phyloP scores from a whole-genome alignment of 305 asterid species.

The Vinca major region DNA sequence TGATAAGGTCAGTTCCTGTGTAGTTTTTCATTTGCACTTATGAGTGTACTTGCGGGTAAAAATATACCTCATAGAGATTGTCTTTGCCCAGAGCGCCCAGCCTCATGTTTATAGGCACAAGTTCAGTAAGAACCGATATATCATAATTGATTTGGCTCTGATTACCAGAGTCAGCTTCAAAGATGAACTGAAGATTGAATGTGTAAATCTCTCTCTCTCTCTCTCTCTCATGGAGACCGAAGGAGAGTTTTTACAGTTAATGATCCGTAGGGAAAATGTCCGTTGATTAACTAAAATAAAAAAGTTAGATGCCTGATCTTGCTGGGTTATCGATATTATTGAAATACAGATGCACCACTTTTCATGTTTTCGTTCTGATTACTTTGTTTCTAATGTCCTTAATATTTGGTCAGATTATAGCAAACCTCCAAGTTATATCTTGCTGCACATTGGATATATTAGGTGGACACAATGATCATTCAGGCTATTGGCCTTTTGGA shows the following conservation, averaged over 20 bases:
- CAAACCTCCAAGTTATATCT: not conserved
- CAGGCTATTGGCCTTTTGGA: constrained; percentile 93
- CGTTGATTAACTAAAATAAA: not conserved
- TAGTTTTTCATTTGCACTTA: not conserved
- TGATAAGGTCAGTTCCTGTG: constrained; percentile 48
- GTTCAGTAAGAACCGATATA: not conserved
- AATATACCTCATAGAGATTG: not conserved
- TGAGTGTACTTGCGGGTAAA: not conserved
- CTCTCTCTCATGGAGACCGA: not conserved
- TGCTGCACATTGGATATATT: constrained; percentile 3
- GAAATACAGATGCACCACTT: not conserved
- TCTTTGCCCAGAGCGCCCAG: not conserved
- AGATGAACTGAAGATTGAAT: not conserved
- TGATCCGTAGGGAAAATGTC: too few relatives aligned
- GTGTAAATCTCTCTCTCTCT: not conserved
- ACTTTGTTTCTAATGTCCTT: constrained; percentile 3
- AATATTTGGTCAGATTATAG: not conserved
- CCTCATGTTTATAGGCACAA: not conserved
- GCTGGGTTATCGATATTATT: not conserved
- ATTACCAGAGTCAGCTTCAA: not conserved
- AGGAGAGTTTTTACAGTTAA: not conserved
- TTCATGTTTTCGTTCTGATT: not conserved
- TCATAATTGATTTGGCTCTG: not conserved
- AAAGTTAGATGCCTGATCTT: not conserved
- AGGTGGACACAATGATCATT: constrained; percentile 97